Conservation (phyloP, 1,284 basidiomycete genomes). For the Trichosporon sp. region DNA sequence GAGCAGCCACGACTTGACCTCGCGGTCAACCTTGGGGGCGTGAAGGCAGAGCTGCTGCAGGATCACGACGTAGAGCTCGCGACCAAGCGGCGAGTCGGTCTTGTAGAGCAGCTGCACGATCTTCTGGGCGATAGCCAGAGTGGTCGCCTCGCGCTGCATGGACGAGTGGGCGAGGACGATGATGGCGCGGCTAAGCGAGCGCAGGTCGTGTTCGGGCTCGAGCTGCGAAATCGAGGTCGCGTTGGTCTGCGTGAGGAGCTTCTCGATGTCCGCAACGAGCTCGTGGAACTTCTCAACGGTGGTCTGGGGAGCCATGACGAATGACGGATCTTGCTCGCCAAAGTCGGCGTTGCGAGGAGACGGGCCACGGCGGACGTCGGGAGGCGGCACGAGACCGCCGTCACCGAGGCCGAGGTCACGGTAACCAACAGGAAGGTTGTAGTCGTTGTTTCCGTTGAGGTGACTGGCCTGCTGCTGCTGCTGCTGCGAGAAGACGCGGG, state of each 20-base stretch:
- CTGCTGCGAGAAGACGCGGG: slow-evolving; percentile 29
- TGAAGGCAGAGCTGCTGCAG: slow-evolving; percentile 85
- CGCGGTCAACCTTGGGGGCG: slow-evolving; percentile 90
- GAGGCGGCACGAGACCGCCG: slow-evolving; percentile 33
- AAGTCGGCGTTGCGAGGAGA: slow-evolving; percentile 42
- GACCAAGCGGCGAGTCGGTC: slow-evolving; percentile 74
- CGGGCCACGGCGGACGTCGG: slow-evolving; percentile 44
- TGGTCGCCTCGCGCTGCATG: slow-evolving; percentile 77
- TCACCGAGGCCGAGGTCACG: slow-evolving; percentile 39
- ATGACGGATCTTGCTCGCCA: slow-evolving; percentile 37
- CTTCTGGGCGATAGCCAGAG: slow-evolving; percentile 84
- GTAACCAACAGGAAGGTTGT: slow-evolving; percentile 37
- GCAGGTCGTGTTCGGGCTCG: slow-evolving; percentile 81
- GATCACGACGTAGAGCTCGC: slow-evolving; percentile 87
- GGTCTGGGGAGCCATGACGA: slow-evolving; percentile 45
- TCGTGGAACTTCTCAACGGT: slow-evolving; percentile 60
- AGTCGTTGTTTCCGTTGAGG: slow-evolving; percentile 35
- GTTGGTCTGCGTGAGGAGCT: slow-evolving; percentile 69
- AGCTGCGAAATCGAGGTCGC: slow-evolving; percentile 66
- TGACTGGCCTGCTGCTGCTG: slow-evolving; percentile 22
- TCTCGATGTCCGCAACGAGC: slow-evolving; percentile 77
- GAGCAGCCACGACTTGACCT: slow-evolving; percentile 94
- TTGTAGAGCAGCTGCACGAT: slow-evolving; percentile 69
- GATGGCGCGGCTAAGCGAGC: slow-evolving; percentile 78
- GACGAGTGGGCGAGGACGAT: slow-evolving; percentile 76